phyloP scores from a whole-genome alignment of 2,329 filamentous ascomycete species.

The Magnaporthiopsis poae region DNA sequence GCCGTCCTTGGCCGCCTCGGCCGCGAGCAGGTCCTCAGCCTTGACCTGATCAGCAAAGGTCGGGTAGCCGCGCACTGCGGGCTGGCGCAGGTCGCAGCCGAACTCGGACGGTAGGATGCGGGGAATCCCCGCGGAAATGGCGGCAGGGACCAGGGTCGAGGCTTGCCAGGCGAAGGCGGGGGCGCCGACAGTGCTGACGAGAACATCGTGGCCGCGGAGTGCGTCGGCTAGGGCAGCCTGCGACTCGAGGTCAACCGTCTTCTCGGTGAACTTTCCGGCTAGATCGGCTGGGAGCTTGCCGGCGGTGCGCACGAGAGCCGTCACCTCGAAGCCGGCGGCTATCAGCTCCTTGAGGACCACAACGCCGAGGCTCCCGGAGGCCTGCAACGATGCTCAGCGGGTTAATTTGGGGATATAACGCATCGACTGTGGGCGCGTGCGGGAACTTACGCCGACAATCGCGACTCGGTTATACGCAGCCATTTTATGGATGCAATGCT shows the following conservation, averaged over 20 bases:
- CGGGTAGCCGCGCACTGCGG: slow-evolving; percentile 6
- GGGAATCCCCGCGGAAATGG: slow-evolving; percentile 14
- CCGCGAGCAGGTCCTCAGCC: slow-evolving; percentile 19
- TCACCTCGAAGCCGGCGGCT: slow-evolving; percentile 2
- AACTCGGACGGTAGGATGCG: slow-evolving; percentile 18
- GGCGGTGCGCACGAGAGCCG: slow-evolving; percentile 1
- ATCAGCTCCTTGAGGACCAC: slow-evolving; percentile 4
- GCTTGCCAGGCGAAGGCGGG: slow-evolving; percentile 23
- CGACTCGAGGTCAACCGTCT: slow-evolving; percentile 26
- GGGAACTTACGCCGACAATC: background rate
- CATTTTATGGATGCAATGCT: background rate
- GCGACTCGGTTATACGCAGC: slow-evolving; percentile 1
- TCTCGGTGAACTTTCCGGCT: slow-evolving; percentile 1
- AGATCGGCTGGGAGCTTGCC: slow-evolving; percentile 3
- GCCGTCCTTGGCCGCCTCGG: slow-evolving; percentile 8
- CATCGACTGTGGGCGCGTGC: background rate
- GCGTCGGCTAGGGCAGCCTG: slow-evolving; percentile 28
- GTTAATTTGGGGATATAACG: background rate
- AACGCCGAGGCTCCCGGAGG: background rate
- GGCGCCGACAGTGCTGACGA: slow-evolving; percentile 37
- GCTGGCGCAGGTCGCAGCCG: slow-evolving; percentile 13
- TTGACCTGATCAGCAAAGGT: slow-evolving; percentile 32
- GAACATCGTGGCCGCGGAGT: slow-evolving; percentile 39
- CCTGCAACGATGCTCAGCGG: background rate
- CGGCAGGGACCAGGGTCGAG: slow-evolving; percentile 13